phyloP scores from a whole-genome alignment of 169 alveolate species.

The Cyclospora cayetanensis region DNA sequence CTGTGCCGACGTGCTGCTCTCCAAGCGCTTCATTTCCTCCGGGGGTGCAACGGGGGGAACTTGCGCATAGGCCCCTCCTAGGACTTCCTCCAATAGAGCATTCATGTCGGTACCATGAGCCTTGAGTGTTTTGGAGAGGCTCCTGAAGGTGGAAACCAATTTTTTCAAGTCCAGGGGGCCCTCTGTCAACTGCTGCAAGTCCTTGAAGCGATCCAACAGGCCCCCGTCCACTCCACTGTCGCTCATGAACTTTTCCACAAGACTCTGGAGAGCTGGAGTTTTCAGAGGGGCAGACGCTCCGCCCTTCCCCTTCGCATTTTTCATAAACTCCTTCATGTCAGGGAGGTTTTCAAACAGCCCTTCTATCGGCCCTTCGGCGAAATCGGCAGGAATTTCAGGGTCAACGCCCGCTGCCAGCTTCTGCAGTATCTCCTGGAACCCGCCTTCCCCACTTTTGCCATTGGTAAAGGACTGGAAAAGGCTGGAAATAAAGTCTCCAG shows the following conservation, averaged over 20 bases:
- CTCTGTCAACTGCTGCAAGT: not conserved
- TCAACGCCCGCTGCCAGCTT: too few relatives aligned
- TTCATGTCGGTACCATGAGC: not conserved
- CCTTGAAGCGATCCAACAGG: not conserved
- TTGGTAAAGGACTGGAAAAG: not conserved
- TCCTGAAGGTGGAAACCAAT: not conserved
- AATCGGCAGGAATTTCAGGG: too few relatives aligned
- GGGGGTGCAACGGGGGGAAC: not conserved
- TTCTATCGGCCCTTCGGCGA: too few relatives aligned
- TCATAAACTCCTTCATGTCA: not conserved
- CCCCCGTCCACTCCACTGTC: conserved; percentile 16
- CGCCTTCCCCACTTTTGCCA: not conserved
- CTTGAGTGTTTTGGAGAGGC: not conserved
- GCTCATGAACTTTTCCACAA: not conserved
- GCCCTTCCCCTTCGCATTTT: not conserved
- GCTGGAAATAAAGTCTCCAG: not conserved
- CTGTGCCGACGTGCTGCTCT: not conserved
- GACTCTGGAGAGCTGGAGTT: not conserved
- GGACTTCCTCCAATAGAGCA: not conserved
- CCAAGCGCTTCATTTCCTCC: not conserved
- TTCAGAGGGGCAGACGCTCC: not conserved
- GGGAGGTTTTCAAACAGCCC: not conserved
- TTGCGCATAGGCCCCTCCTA: not conserved
- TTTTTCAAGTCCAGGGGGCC: not conserved
- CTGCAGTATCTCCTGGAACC: not conserved